Conservation (phyloP, 2,329 filamentous ascomycete species). For the Pseudonectria buxi region DNA sequence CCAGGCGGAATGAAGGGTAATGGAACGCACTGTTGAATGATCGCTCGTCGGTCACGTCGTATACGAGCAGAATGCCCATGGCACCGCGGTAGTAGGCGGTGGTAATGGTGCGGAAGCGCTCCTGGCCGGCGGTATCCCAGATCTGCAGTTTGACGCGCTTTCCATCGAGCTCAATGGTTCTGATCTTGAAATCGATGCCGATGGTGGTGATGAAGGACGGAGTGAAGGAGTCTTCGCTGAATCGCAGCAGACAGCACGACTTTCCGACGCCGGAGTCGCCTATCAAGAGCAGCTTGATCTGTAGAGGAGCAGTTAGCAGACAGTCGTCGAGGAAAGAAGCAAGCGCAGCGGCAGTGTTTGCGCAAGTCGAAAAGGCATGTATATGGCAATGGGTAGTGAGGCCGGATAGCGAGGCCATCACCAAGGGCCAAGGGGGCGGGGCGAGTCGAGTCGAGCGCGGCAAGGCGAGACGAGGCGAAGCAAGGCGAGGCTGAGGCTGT, state of each 20-base stretch:
- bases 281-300: constrained; percentile 97
- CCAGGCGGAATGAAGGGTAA: constrained; percentile 1
- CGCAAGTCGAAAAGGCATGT: not conserved
- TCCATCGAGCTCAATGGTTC: constrained; percentile 96
- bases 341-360: not conserved
- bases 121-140: constrained; percentile 98
- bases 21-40: constrained; percentile 78
- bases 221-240: constrained; percentile 96
- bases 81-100: constrained; percentile 97
- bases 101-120: constrained; percentile 97
- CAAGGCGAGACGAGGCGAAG: constrained; percentile 14
- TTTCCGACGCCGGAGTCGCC: constrained; percentile 96
- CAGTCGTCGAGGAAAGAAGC: constrained; percentile 5
- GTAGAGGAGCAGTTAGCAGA: constrained; percentile 12
- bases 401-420: too few species aligned
- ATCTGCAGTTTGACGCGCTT: constrained; percentile 99
- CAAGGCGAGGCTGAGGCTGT: constrained; percentile 14
- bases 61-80: constrained; percentile 96
- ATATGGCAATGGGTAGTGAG: too few species aligned
- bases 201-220: constrained; percentile 98
- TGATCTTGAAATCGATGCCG: constrained; percentile 99
- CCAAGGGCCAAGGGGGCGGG: constrained; percentile 10
- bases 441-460: constrained; percentile 12
- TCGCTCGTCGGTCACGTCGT: constrained; percentile 95
- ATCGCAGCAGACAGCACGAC: constrained; percentile 92